These are phyloP conservation scores for Corymbia citriodora DNA, from an alignment of 441 rosid species.

Conservation along the genomic window DNA sequence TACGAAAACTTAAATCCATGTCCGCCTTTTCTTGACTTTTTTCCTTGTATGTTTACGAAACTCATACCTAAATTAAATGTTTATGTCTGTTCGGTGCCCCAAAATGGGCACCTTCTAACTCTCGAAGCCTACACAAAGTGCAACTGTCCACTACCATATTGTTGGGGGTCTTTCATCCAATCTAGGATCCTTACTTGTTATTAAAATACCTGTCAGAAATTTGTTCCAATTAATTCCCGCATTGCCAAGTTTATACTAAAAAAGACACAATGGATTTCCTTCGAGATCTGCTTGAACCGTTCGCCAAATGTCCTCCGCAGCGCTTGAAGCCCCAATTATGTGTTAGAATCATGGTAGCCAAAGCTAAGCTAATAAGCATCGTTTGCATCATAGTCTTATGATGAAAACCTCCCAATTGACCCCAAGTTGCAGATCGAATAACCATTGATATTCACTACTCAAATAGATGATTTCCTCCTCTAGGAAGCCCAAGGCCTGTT, in stretches of 20 bases:
- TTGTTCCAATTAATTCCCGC: not conserved
- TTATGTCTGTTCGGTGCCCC: not conserved
- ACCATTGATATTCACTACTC: not conserved
- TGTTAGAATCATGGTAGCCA: not conserved
- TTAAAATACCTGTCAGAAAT: not conserved
- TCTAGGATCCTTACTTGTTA: not conserved
- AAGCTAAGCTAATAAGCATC: not conserved
- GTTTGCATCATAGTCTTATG: not conserved
- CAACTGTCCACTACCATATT: not conserved
- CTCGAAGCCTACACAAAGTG: not conserved
- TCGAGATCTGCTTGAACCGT: too few species aligned
- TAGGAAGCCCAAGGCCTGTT: too few species aligned
- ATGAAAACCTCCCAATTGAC: not conserved
- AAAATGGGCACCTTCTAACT: not conserved
- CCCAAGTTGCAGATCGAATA: not conserved
- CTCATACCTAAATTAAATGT: not conserved
- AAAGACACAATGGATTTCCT: not conserved
- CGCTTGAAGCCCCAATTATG: not conserved
- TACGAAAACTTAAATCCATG: too few species aligned
- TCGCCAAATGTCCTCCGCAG: not conserved
- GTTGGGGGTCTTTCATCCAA: not conserved
- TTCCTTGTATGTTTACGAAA: too few species aligned
- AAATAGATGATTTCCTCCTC: not conserved
- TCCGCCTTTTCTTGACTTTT: too few species aligned
- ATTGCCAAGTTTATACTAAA: not conserved